Evolutionary conservation across 805 yeast genomes (phyloP), one percentile per base, ranked within the genome.

Genomic region (Starmerella vitae): DNA sequence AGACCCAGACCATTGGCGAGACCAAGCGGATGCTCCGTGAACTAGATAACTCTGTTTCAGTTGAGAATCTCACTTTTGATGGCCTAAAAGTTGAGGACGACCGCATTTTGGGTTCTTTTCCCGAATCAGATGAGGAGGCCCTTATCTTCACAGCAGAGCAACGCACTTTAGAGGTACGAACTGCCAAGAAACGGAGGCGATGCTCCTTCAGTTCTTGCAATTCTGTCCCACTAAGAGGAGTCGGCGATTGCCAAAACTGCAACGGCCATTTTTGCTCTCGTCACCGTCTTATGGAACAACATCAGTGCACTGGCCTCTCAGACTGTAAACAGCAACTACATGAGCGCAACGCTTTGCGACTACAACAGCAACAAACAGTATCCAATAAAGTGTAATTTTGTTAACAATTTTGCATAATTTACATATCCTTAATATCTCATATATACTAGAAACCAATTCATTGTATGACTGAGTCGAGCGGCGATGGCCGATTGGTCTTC

Each of bases 171-270:
- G 52, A 50, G 40, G 49, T 51, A 12, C 41, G 53, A 20, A 51
- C 56, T n/a, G 53, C 56, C n/a, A 63, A 60, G 57, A 61, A 65
- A 30, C 47, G 55, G 56, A 64, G 65, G 48, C 57, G 66, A 19
- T 70, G 75, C 58, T 62, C 76, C 18, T 74, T 73, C 57, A 60
- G 59, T 24, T 53, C 63, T 21, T 84, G 94, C 61, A 64, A 69
- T 17, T 67, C 78, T n/a, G 63, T 72, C 10, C 82, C 86, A 1
- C 59, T 70, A 36, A 64, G 74, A 19, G 69, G 71, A 36, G 71
- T 82, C 32, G 95, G 95, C 34, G 85, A 78, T 57, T 84, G 95
- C 59, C 70, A 75, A 38, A 79, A 76, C 55, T 84, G 95, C 59
- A 72, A 72, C 34, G 93, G 93, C 33, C 78, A 77, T 53, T 84